phyloP scores from a whole-genome alignment of 2,329 filamentous ascomycete genomes.

The Mycosphaerelloides madeirae region DNA sequence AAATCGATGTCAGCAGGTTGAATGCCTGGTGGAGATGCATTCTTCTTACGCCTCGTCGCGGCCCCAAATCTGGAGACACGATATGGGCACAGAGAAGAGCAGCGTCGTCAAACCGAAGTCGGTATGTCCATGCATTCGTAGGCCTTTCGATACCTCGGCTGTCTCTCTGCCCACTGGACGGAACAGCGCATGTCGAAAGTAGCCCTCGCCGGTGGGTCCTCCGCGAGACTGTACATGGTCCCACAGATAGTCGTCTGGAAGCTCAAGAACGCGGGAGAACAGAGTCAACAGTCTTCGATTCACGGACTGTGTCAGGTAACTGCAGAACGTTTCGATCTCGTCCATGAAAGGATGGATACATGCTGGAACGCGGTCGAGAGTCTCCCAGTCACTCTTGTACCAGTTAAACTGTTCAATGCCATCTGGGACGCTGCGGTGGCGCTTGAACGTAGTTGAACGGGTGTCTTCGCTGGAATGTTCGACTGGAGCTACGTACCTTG shows the following conservation, averaged over 20 bases:
- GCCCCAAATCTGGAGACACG: constrained; percentile 17
- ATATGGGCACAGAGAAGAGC: constrained; percentile 15
- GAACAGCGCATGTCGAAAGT: constrained; percentile 38
- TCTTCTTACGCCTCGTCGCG: too few species aligned
- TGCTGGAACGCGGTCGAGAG: constrained; percentile 41
- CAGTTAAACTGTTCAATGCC: constrained; percentile 54
- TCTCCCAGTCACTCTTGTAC: constrained; percentile 46
- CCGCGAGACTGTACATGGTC: constrained; percentile 40
- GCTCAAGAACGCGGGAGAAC: constrained; percentile 42
- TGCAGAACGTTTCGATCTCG: constrained; percentile 44
- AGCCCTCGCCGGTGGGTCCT: constrained; percentile 41
- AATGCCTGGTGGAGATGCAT: not conserved
- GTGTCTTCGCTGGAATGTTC: too few species aligned
- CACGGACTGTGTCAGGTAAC: constrained; percentile 47
- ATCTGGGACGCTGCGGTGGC: constrained; percentile 41
- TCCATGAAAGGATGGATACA: constrained; percentile 49
- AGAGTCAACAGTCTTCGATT: constrained; percentile 38
- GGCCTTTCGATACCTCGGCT: constrained; percentile 18
- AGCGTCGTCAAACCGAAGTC: constrained; percentile 40
- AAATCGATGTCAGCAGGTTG: not conserved
- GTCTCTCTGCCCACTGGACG: constrained; percentile 17
- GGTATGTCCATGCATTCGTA: constrained; percentile 36
- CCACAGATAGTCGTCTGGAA: constrained; percentile 45
- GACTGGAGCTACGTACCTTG: constrained; percentile 1
- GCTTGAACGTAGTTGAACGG: too few species aligned